phyloP scores from a whole-genome alignment of 2,329 filamentous ascomycete genomes.

The Elsinoe ampelina region DNA sequence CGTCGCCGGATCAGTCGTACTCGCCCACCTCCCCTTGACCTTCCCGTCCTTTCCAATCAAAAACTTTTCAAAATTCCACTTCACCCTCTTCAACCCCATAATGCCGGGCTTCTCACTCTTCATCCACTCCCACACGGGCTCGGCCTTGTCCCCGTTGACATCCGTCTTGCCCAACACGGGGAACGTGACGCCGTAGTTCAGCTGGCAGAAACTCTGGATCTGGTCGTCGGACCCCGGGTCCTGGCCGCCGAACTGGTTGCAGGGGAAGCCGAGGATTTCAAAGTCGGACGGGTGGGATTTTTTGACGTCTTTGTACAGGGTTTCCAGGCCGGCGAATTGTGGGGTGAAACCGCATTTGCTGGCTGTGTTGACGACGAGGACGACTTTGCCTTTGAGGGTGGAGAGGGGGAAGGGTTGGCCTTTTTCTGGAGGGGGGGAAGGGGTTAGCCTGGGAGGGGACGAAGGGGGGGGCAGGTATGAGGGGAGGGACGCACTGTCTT shows the following conservation, averaged over 20 bases:
- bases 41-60: conserved; percentile 75
- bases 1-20: conserved; percentile 73
- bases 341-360: conserved; percentile 98
- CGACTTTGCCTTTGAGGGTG: conserved; percentile 78
- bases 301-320: conserved; percentile 70
- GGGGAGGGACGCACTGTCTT: conserved; percentile 55
- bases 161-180: conserved; percentile 86
- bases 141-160: conserved; percentile 78
- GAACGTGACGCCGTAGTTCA: conserved; percentile 92
- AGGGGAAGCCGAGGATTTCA: conserved; percentile 87
- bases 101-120: conserved; percentile 66
- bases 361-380: conserved; percentile 94
- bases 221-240: conserved; percentile 68
- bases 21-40: conserved; percentile 80
- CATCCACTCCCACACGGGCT: conserved; percentile 70
- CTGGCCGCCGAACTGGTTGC: conserved; percentile 92
- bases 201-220: conserved; percentile 63
- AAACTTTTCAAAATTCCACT: conserved; percentile 99
- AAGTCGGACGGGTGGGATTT: conserved; percentile 66
- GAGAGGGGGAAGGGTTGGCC: conserved; percentile 61
- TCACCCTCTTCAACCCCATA: conserved; percentile 79
- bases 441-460: not conserved
- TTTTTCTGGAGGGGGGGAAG: conserved; percentile 47
- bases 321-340: conserved; percentile 85
- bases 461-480: not conserved